phyloP scores from a whole-genome alignment of 805 yeast species.

The Zygosaccharomyces kombuchaensis region DNA sequence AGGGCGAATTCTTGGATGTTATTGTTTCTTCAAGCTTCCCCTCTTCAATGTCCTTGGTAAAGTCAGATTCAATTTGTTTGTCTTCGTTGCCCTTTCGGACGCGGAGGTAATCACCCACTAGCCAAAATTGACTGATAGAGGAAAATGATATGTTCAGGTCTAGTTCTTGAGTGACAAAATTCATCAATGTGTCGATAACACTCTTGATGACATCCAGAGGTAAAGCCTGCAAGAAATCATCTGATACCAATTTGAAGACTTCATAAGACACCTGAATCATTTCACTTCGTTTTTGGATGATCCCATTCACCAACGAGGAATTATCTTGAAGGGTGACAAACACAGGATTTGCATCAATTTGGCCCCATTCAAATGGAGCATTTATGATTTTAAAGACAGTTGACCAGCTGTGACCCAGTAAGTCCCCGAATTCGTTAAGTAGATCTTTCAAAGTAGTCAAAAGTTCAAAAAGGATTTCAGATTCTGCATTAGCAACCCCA shows the following conservation, averaged over 20 bases:
- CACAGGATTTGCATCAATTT: constrained; percentile 21
- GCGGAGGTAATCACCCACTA: constrained; percentile 72
- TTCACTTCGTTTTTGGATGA: constrained; percentile 45
- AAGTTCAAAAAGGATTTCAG: constrained; percentile 59
- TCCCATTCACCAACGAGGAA: constrained; percentile 31
- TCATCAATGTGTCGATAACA: constrained; percentile 66
- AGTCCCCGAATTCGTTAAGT: constrained; percentile 73
- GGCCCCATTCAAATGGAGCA: constrained; percentile 51
- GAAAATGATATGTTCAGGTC: constrained; percentile 89
- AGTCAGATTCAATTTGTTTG: constrained; percentile 3
- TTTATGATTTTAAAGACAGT: constrained; percentile 55
- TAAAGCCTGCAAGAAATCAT: constrained; percentile 72
- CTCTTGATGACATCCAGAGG: constrained; percentile 61
- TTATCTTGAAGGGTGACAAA: constrained; percentile 28
- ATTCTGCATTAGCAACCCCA: constrained; percentile 48
- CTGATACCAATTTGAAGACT: constrained; percentile 75
- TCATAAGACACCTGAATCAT: constrained; percentile 67
- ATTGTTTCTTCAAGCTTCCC: constrained; percentile 30
- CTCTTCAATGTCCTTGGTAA: constrained; percentile 16
- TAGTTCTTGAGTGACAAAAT: constrained; percentile 63
- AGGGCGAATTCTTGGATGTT: constrained; percentile 16
- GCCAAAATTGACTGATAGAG: constrained; percentile 88
- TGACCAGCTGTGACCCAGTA: constrained; percentile 65
- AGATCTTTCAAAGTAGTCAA: constrained; percentile 64
- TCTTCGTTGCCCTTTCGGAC: constrained; percentile 13